Evolutionary conservation across 345 rosid species (phyloP), one percentile per base, ranked within the genome.

Genomic region (Stellera chamaejasme): DNA sequence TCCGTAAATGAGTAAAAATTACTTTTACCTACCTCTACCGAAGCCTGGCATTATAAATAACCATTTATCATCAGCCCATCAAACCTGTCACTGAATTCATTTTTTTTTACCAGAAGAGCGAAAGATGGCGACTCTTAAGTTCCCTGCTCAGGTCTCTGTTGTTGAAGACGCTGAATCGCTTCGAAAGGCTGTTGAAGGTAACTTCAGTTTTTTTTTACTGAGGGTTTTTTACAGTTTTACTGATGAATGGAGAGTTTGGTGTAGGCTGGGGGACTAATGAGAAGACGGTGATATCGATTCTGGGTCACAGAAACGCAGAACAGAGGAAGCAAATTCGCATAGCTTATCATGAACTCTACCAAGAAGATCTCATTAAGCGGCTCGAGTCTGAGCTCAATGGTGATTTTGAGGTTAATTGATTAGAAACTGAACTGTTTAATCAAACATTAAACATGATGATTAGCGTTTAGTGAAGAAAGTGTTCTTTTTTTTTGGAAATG

Each of bases 351-450:
- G 58, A 60, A 0, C 52, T 67, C 26, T 76, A 65, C 61, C 78
- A 75, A 10, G 84, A 79, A 42, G 81, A 82, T 43, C 80, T 82
- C 10, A 41, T 81, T 69, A 78, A 72, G 62, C 86, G 82, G 55
- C 87, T 83, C 1, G 82, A 79, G 48, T 79, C 82, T 28, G 88
- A 83, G 66, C 78, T 83, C 60, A 54, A 70, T 6, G 90, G 87
- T 3, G 87, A 77, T 50, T 73, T 79, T 41, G 79, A 73, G 81
- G 72, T 72, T 28, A 32, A 42, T 53, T 9, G 3, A 1, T 27
- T 15, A 19, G 23, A 19, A 50, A 43, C 7, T 13, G 50, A 36
- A 8, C 52, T 19, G 23, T 25, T 13, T 11, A 0, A 2, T 11
- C 23, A 14, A 1, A 9, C 12, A 23, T 13, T 48, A 10, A 45